Evolutionary conservation across 129 eudicot species (phyloP).

Genomic region (Chrysanthemum seticuspe): DNA sequence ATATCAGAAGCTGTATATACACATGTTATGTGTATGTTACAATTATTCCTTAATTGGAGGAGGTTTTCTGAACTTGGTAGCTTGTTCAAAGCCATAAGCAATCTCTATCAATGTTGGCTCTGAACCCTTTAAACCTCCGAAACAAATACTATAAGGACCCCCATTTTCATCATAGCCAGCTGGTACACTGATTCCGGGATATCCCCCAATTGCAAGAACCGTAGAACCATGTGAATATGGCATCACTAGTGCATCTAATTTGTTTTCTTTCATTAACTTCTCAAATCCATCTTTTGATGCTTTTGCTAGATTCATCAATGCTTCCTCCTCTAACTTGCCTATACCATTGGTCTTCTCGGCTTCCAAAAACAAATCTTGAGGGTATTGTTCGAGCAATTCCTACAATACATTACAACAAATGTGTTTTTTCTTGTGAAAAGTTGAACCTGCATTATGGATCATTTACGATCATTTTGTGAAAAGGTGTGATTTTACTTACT

Average conservation of each 20-base stretch:
- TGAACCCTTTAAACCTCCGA: conserved; percentile 66
- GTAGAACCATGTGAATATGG: conserved; percentile 27
- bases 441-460: neutral
- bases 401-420: conserved; percentile 14
- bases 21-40: neutral
- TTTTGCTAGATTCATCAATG: conserved; percentile 32
- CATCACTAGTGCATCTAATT: conserved; percentile 65
- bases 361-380: conserved; percentile 50
- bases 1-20: too few species aligned
- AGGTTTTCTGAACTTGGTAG: conserved; percentile 50
- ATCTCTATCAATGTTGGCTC: conserved; percentile 71
- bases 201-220: conserved; percentile 68
- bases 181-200: conserved; percentile 78
- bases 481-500: conserved; percentile 28
- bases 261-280: conserved; percentile 56
- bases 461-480: neutral
- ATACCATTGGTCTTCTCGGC: conserved; percentile 63
- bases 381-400: conserved; percentile 56
- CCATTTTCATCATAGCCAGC: conserved; percentile 57
- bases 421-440: neutral
- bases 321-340: conserved; percentile 40
- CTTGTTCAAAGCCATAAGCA: conserved; percentile 78
- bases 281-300: conserved; percentile 54
- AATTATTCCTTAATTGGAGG: conserved; percentile 32
- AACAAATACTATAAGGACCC: conserved; percentile 59